These are phyloP conservation scores for Lodderomyces jiufengensis DNA, from an alignment of 1,139 yeast species.

Conservation along the genomic window DNA sequence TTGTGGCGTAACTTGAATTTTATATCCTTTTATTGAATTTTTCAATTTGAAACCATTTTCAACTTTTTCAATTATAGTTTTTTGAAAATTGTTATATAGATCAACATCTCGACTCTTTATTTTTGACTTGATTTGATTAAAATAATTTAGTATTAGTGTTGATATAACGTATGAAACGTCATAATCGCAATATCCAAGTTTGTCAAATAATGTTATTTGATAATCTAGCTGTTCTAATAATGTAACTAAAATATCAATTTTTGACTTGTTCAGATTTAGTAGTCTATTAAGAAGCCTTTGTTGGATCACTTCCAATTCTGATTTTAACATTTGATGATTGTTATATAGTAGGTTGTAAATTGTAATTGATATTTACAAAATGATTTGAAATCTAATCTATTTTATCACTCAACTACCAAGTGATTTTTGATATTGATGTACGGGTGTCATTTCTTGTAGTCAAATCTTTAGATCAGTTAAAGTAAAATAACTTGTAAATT, in stretches of 20 bases:
- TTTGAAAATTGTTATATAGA: constrained; percentile 12
- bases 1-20: constrained; percentile 6
- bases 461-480: no score
- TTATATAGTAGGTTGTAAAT: not conserved
- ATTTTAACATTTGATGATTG: no score
- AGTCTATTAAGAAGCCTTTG: no score
- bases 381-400: no score
- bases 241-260: constrained; percentile 21
- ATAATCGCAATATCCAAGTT: constrained; percentile 36
- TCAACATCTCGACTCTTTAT: constrained; percentile 17
- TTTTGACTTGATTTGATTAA: constrained; percentile 11
- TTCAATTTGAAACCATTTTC: not conserved
- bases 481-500: no score
- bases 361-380: not conserved
- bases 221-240: constrained; percentile 35
- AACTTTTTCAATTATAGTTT: not conserved
- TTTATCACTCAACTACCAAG: no score
- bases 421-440: no score
- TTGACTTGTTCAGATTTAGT: not conserved
- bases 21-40: not conserved
- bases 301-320: no score
- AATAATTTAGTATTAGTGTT: constrained; percentile 12
- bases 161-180: constrained; percentile 35
- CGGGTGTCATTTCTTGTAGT: no score
- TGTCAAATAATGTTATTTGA: constrained; percentile 25